Base-by-base conservation (phyloP, 2,329 filamentous ascomycete species). In the Volutella citrinella region DNA sequence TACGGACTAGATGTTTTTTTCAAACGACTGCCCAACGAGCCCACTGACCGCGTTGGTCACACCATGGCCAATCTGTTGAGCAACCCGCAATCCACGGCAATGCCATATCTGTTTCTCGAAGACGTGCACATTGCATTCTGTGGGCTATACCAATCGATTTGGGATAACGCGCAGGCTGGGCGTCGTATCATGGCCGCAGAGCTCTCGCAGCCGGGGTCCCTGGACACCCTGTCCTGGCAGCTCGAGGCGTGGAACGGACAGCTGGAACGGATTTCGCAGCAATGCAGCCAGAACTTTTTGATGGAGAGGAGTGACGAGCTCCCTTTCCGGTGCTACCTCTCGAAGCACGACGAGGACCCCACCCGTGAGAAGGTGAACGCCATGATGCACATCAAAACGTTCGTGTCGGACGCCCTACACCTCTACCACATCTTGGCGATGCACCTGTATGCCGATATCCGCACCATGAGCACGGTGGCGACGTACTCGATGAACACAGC, bases 1-100 rank as follows among this genome's bases (percentile, higher is more conserved):
- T 49, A 57, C 14, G 64, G 64, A 0, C 51, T 69, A 0, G 49
- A 59, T 25, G 43, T 57, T 2, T 66, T 60, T 32, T 66, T 64
- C 29, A 46, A 49, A 10, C 52, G 65, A 5, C 40, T 55, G 5
- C 44, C 48, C 0, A 37, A 41, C 2, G 63, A 69, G 18, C 60
- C 63, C 1, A 36, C 49, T 1, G 50, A 56, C 5, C 49, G 65
- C 5, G 42, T 40, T 0, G 42, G 52, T 4, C 57, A 52, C 15
- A 53, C 51, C 13, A 49, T 63, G 17, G 54, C 54, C 4, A 56
- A 59, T 13, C 38, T 64, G 9, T 43, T 54, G 17, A 47, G 47
- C 7, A 49, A 53, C 7, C 53, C 48, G 3, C 54, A 55, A 8
- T 49, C 48, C 2, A 40, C 51, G 0, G 50, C 55, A 3, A 46